Evolutionary conservation across 2,329 filamentous ascomycete species (phyloP).

Genomic region (Cadophora gregata): DNA sequence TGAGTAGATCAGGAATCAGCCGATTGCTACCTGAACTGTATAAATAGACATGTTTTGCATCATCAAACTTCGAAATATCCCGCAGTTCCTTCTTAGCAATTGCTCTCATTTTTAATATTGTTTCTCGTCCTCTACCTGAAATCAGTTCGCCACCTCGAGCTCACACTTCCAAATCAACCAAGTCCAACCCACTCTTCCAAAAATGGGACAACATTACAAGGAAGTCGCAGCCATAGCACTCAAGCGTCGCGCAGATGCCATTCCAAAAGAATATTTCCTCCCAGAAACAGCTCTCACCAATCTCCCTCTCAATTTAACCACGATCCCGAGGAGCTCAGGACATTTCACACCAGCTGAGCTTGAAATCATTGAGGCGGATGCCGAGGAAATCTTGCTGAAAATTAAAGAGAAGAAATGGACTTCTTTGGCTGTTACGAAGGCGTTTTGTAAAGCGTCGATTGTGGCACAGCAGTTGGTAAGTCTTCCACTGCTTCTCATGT

Average conservation of each 20-base stretch:
- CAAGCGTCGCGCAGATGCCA: constrained; percentile 43
- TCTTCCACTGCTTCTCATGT: not conserved
- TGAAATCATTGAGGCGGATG: constrained; percentile 52
- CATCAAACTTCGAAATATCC: not conserved
- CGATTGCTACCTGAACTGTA: not conserved
- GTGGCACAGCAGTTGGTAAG: constrained; percentile 60
- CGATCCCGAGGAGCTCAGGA: constrained; percentile 36
- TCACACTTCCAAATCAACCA: not conserved
- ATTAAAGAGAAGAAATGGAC: constrained; percentile 51
- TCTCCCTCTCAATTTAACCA: constrained; percentile 39
- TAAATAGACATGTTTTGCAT: not conserved
- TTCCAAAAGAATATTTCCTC: constrained; percentile 43
- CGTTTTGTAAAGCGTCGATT: constrained; percentile 60
- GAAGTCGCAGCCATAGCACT: constrained; percentile 47
- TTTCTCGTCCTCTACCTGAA: not conserved
- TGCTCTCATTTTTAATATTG: not conserved
- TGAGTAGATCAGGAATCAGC: constrained; percentile 11
- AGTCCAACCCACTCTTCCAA: constrained; percentile 20
- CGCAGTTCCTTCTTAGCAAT: not conserved
- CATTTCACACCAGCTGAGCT: constrained; percentile 50
- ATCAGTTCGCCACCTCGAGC: constrained; percentile 3
- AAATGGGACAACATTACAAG: constrained; percentile 46
- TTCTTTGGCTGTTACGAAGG: constrained; percentile 56
- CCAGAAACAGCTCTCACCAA: constrained; percentile 32
- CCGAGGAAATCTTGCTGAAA: constrained; percentile 45